phyloP scores from a whole-genome alignment of 2,329 filamentous ascomycete species.

The Metarhizium sp. region DNA sequence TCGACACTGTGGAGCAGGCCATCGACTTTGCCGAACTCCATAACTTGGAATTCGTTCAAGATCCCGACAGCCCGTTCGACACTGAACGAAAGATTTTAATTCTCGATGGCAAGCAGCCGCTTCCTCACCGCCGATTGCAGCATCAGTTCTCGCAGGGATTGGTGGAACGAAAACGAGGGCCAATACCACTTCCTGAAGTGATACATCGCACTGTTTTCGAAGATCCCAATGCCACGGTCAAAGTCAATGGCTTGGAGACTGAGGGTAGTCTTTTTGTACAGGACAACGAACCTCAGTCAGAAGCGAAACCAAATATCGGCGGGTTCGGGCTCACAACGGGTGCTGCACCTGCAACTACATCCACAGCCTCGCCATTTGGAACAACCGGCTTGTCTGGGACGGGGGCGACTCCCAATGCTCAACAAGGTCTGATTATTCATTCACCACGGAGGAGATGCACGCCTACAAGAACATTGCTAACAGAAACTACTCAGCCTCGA shows the following conservation, averaged over 20 bases:
- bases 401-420: neutral
- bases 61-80: constrained; percentile 24
- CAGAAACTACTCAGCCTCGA: neutral
- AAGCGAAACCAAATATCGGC: neutral
- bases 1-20: constrained; percentile 59
- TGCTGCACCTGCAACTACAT: neutral
- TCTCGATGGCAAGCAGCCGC: constrained; percentile 31
- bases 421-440: constrained; percentile 1
- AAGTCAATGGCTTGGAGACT: constrained; percentile 6
- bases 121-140: constrained; percentile 40
- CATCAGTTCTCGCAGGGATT: constrained; percentile 47
- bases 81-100: constrained; percentile 30
- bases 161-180: constrained; percentile 51
- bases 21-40: constrained; percentile 54
- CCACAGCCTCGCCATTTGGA: neutral
- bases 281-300: constrained; percentile 2
- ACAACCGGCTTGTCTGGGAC: neutral
- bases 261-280: constrained; percentile 22
- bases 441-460: neutral
- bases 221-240: neutral
- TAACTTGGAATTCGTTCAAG: constrained; percentile 39
- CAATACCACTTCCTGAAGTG: constrained; percentile 40
- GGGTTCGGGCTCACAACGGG: neutral
- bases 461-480: neutral
- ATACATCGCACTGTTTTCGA: constrained; percentile 48